phyloP scores from a whole-genome alignment of 2,329 filamentous ascomycete genomes.

The Alternaria ventricosa region DNA sequence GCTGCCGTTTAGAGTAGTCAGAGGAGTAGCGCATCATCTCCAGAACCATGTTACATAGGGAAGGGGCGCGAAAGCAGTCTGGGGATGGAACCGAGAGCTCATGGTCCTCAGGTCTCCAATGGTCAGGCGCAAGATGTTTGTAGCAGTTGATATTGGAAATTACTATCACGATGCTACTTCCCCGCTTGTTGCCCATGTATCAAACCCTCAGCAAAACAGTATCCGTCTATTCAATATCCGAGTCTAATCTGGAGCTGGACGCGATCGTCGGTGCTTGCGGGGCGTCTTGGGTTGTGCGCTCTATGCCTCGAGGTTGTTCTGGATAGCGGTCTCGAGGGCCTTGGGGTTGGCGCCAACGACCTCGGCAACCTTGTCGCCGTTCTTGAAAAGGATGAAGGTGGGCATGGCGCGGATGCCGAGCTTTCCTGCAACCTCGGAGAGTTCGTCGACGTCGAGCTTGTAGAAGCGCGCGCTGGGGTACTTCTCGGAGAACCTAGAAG shows the following conservation, averaged over 20 bases:
- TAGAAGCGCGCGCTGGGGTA: conserved; percentile 73
- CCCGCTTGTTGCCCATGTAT: background rate
- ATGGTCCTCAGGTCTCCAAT: background rate
- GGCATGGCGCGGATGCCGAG: conserved; percentile 90
- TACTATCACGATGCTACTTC: conserved; percentile 26
- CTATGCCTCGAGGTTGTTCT: conserved; percentile 42
- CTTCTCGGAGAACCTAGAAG: conserved; percentile 63
- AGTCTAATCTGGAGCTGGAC: conserved; percentile 14
- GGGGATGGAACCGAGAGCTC: conserved; percentile 52
- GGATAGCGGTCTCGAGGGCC: conserved; percentile 64
- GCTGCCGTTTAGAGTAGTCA: conserved; percentile 53
- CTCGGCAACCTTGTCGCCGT: conserved; percentile 73
- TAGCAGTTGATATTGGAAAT: conserved; percentile 13
- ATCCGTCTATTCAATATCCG: conserved; percentile 10
- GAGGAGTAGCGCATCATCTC: conserved; percentile 59
- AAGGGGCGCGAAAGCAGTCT: conserved; percentile 55
- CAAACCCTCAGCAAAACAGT: background rate
- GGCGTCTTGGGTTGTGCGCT: conserved; percentile 5
- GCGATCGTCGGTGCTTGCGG: conserved; percentile 11
- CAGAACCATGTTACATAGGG: conserved; percentile 61
- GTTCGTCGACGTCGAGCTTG: conserved; percentile 90
- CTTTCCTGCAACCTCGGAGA: conserved; percentile 76
- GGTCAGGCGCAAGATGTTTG: background rate
- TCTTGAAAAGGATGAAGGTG: conserved; percentile 85
- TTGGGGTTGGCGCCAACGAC: conserved; percentile 82